phyloP scores from a whole-genome alignment of 768 basidiomycete genomes.

The Naganishia vaughanmartiniae region DNA sequence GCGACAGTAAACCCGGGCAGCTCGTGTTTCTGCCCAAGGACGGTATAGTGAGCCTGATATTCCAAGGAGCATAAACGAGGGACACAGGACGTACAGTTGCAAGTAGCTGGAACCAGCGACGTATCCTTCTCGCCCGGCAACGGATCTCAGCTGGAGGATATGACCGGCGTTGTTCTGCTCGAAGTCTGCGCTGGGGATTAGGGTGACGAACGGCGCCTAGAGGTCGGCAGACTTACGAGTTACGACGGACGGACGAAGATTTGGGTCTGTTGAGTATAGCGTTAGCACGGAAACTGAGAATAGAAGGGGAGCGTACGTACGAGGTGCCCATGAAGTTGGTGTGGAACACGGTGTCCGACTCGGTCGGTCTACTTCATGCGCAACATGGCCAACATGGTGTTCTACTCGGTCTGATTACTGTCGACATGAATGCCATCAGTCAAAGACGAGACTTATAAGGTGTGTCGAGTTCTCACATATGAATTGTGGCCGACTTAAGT shows the following conservation, averaged over 20 bases:
- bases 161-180: conserved; percentile 73
- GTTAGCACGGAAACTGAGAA: too few species aligned
- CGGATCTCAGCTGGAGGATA: conserved; percentile 91
- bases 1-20: conserved; percentile 90
- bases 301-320: conserved; percentile 56
- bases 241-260: conserved; percentile 66
- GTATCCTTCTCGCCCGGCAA: conserved; percentile 85
- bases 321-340: conserved; percentile 68
- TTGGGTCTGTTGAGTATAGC: conserved; percentile 54
- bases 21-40: conserved; percentile 50
- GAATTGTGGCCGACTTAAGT: too few species aligned
- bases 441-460: too few species aligned
- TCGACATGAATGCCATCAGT: too few species aligned
- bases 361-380: too few species aligned
- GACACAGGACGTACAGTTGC: conserved; percentile 55
- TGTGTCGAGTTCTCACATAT: too few species aligned
- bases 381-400: too few species aligned
- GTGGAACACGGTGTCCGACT: conserved; percentile 32
- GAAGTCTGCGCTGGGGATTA: conserved; percentile 71
- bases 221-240: conserved; percentile 39
- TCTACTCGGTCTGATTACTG: too few species aligned
- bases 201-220: background rate
- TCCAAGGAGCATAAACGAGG: background rate
- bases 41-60: background rate
- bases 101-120: conserved; percentile 85